Evolutionary conservation across 805 yeast genomes (phyloP), one percentile per base, ranked within the genome.

Genomic region (Metschnikowia picachoensis): DNA sequence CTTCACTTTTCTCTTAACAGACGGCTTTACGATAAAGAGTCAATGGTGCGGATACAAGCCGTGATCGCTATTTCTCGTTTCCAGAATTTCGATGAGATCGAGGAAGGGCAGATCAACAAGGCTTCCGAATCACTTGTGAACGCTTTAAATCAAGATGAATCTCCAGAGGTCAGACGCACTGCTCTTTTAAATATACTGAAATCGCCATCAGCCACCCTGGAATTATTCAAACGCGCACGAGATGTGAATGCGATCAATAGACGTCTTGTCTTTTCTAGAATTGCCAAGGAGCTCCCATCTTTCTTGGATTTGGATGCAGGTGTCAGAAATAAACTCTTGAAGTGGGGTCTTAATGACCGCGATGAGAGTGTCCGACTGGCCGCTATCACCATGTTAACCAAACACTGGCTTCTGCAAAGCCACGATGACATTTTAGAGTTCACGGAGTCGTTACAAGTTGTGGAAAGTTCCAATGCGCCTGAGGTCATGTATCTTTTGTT

Each of bases 281-380:
- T 86, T 2, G 64, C 89, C 43, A 82, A 82, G 48, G 83, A 80
- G 29, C 68, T 89, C 54, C 86, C 85, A 5, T 85, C 80, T 50
- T 78, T 83, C 51, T 35, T 30, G 31, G 53, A 46, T 14, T 55
- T 70, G 45, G 59, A 68, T 9, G 68, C 88, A 9, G 77, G 74
- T 30, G 70, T 77, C 40, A 70, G 96, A 35, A 92, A 86, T 47
- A 75, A 77, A 44, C 62, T 94, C 20, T 70, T 94, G 16, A 72
- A 75, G 36, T 87, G 96, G 89, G 98, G 99, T 3, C 72, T 92
- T 41, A 81, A 80, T 50, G 99, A 92, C 64, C 78, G 97, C 53
- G 97, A 91, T 52, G 80, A 74, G 4, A 55, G 72, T 6, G 97
- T 94, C 1, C 70, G 80, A 52, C 70, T 69, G 27, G 92, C 96